Evolutionary conservation across 257 asterid genomes (phyloP), one percentile per base, ranked within the genome.

Genomic region (Handroanthus guayacan): DNA sequence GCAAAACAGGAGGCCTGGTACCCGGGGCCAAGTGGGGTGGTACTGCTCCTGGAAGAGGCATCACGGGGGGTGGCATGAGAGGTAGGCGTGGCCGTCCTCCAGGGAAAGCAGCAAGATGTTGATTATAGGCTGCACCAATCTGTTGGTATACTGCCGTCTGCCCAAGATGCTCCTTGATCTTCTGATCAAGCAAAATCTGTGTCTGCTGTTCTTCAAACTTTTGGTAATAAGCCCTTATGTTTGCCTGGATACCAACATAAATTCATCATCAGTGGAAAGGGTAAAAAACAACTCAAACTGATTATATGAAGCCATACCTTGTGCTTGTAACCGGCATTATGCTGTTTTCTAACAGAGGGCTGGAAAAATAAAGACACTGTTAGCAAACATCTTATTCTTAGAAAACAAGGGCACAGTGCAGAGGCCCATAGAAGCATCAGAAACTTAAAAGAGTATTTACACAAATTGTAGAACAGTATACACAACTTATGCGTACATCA

Each of bases 321-420:
- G 81, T 89, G 94, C 64, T 89, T 89, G 87, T 86, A 89, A 54
- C 91, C 94, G 73, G 91, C 64, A 87, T 87, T 89, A 69, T 89
- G 94, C 87, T 86, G 94, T 78, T 89, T 86, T 74, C 94, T 74
- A 61, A 89, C 94, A 13, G 94, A 89, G 48, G 94, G 94, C 94
- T 89, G 87, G 57, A 75, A 78, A 65, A 67, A 11, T 48, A n/a
- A 45, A 67, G 54, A 72, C 17, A 62, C 34, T 75, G 2, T 69
- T 4, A 62, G 38, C 37, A 47, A 71, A 60, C 48, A 44, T 34
- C 52, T 58, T 12, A 61, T 52, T 41, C 52, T 37, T 16, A 48
- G 56, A 38, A 18, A 45, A 61, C 16, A 50, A 25, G 9, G 67
- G 62, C 2, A 56, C 7, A 47, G 17, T 9, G 67, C 58, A 47